Evolutionary conservation across 129 eudicot genomes (phyloP).

Genomic region (Flaveria trinervia): DNA sequence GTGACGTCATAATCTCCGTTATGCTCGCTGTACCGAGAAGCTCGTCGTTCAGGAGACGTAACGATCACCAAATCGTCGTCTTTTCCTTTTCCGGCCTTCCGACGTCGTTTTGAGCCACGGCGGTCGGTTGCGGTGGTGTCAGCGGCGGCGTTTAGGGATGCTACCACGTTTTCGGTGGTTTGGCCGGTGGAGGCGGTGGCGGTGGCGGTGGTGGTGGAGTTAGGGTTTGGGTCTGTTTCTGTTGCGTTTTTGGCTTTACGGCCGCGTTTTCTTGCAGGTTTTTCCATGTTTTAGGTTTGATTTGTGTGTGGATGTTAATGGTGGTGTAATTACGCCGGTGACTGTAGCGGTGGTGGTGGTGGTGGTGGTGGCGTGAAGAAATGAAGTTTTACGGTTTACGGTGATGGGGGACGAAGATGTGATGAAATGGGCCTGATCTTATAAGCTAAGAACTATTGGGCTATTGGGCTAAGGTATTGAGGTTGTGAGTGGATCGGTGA

Average conservation of each 20-base stretch:
- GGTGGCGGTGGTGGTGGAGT: conserved; percentile 21
- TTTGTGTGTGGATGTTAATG: neutral
- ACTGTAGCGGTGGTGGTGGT: neutral
- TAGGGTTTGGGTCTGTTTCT: conserved; percentile 37
- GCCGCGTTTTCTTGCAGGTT: conserved; percentile 37
- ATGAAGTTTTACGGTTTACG: conserved; percentile 21
- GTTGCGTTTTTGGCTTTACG: conserved; percentile 37
- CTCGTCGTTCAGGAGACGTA: conserved; percentile 42
- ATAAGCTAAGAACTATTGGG: neutral
- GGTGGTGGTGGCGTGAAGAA: conserved; percentile 6
- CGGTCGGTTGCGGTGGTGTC: conserved; percentile 34
- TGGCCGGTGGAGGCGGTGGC: conserved; percentile 13
- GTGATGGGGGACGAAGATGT: neutral
- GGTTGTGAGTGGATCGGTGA: too few relatives aligned
- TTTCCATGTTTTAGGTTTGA: conserved; percentile 36
- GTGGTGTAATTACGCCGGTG: conserved; percentile 3
- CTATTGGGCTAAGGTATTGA: too few relatives aligned
- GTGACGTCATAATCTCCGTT: conserved; percentile 30
- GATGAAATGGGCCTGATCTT: conserved; percentile 23
- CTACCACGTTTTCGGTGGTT: conserved; percentile 29
- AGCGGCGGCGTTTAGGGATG: conserved; percentile 5
- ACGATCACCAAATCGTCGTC: conserved; percentile 24
- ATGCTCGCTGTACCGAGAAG: conserved; percentile 26
- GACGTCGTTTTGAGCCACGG: conserved; percentile 39
- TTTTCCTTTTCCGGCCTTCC: conserved; percentile 30